Conservation (phyloP, 2,329 filamentous ascomycete genomes). For the Pseudonectria buxi region DNA sequence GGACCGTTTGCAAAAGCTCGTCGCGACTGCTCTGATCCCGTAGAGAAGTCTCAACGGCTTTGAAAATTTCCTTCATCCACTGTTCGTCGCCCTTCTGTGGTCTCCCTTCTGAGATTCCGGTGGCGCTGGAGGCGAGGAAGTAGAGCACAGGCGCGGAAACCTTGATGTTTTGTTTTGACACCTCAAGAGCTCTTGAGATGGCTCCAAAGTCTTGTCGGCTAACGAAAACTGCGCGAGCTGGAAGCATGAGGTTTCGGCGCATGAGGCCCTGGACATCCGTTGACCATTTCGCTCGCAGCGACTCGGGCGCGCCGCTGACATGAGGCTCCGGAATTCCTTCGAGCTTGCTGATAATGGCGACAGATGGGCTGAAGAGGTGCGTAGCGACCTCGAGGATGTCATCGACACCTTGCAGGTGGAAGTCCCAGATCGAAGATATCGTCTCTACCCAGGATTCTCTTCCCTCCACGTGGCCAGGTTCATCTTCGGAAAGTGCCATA, state of each 20-base stretch:
- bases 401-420: conserved; percentile 43
- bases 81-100: conserved; percentile 30
- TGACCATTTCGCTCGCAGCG: conserved; percentile 33
- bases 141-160: conserved; percentile 40
- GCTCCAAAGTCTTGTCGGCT: conserved; percentile 35
- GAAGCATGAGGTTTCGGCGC: conserved; percentile 44
- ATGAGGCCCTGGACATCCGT: conserved; percentile 42
- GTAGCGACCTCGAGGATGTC: conserved; percentile 44
- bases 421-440: conserved; percentile 42
- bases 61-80: conserved; percentile 32
- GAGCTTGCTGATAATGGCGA: conserved; percentile 35
- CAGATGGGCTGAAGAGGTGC: conserved; percentile 35
- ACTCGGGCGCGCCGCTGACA: conserved; percentile 7
- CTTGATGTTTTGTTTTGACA: conserved; percentile 28
- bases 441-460: conserved; percentile 42
- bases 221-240: conserved; percentile 41
- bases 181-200: conserved; percentile 34
- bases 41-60: conserved; percentile 23
- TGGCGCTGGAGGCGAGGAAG: conserved; percentile 30
- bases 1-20: conserved; percentile 23
- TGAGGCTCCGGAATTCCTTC: conserved; percentile 22
- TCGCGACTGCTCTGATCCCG: conserved; percentile 18
- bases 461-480: conserved; percentile 28
- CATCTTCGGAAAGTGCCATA: conserved; percentile 26
- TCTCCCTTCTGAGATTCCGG: conserved; percentile 19